Base-by-base conservation (phyloP, 768 basidiomycete genomes). In the Leccinum uliginosum region DNA sequence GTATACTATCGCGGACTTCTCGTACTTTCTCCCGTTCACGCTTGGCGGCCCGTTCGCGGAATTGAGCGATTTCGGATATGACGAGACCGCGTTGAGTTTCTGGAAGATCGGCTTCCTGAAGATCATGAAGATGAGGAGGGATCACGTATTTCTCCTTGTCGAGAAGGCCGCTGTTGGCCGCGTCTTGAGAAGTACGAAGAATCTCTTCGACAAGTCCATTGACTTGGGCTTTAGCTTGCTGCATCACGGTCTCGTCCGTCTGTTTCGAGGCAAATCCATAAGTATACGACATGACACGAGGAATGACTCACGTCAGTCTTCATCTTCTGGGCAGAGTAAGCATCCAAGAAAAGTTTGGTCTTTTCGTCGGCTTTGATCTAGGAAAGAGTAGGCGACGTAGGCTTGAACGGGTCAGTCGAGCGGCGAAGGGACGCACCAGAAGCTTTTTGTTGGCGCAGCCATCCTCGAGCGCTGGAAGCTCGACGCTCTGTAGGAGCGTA, bases 361-460 rank as follows among this genome's bases (percentile, higher is more conserved):
- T 97, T 97, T 74, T 97, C 93, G 71, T 99, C 97, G 56, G 92
- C 93, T 76, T 96, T 98, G 59, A 98, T 85, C 89, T 93, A 67
- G 44, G 55, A 43, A 57, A 19, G 24, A 30, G 49, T 6, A 45
- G n/a, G 66, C 61, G 73, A 75, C 69, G 75, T 78, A 78, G 78
- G 75, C 67, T 65, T 74, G 76, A 63, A 59, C 47, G 24, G 24
- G 51, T 43, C 8, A 34, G 27, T 8, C 1, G 14, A 44, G 55
- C 14, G 43, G 54, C 6, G 34, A 58, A 30, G 53, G 55, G 67
- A 83, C 89, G 78, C 75, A 92, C 93, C 67, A 86, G 71, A 17
- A 89, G 68, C 52, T 80, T 80, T 71, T 89, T 89, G 61, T 80
- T 81, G 17, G 79, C 79, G 44, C 83, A 80, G 0, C 81, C 81